Evolutionary conservation across 208 protist genomes (phyloP).

Genomic region (Leptomonas pyrrhocoris): DNA sequence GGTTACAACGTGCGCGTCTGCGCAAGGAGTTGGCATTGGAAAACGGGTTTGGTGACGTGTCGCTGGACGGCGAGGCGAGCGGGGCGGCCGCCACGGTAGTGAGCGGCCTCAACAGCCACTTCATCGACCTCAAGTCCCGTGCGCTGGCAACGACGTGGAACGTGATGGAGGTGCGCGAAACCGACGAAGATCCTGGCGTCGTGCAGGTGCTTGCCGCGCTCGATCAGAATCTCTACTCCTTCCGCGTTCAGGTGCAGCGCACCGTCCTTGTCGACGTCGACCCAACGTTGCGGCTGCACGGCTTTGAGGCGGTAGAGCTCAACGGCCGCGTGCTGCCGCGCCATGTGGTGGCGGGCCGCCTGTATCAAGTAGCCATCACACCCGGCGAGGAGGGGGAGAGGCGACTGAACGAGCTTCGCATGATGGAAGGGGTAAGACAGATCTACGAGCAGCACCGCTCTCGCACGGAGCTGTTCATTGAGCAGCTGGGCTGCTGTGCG

Average conservation of each 20-base stretch:
- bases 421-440: conserved; percentile 66
- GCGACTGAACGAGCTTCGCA: conserved; percentile 64
- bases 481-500: conserved; percentile 71
- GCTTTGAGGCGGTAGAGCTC: conserved; percentile 33
- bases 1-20: conserved; percentile 78
- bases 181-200: conserved; percentile 50
- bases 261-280: conserved; percentile 68
- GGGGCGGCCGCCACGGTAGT: neutral
- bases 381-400: conserved; percentile 65
- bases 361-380: conserved; percentile 65
- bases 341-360: conserved; percentile 29
- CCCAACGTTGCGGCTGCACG: conserved; percentile 20
- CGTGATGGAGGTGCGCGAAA: conserved; percentile 80
- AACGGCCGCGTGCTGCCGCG: conserved; percentile 69
- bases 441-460: conserved; percentile 82
- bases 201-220: conserved; percentile 74
- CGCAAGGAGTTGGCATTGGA: conserved; percentile 68
- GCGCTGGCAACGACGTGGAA: conserved; percentile 77
- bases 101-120: conserved; percentile 50
- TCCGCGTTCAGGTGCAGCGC: conserved; percentile 72
- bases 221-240: conserved; percentile 61
- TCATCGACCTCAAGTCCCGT: conserved; percentile 84
- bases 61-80: neutral
- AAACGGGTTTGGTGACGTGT: conserved; percentile 21
- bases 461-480: conserved; percentile 56